Evolutionary conservation across 805 yeast genomes (phyloP).

Genomic region (Clavispora fructus): DNA sequence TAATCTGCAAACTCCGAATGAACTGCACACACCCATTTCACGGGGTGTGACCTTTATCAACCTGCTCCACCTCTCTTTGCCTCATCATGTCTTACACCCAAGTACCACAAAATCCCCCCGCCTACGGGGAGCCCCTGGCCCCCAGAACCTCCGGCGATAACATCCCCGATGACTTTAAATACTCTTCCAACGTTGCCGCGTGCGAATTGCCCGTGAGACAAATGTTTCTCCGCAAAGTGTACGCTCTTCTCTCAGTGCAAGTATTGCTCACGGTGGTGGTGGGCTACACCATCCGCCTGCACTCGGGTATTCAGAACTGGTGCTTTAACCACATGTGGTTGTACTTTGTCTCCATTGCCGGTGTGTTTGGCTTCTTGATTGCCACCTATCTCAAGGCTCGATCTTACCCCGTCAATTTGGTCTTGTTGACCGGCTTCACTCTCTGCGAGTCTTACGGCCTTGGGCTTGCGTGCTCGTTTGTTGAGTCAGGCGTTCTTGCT

Average conservation of each 20-base stretch:
- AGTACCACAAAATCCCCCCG: constrained; percentile 9
- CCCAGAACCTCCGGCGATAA: constrained; percentile 12
- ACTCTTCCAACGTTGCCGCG: constrained; percentile 68
- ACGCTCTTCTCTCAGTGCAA: constrained; percentile 63
- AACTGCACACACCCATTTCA: too few relatives aligned
- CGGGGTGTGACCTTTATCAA: neutral
- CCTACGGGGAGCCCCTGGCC: constrained; percentile 12
- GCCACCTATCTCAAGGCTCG: constrained; percentile 60
- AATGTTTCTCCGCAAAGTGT: constrained; percentile 73
- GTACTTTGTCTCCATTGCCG: constrained; percentile 49
- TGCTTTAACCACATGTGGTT: constrained; percentile 55
- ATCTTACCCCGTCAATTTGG: constrained; percentile 62
- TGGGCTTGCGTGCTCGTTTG: constrained; percentile 60
- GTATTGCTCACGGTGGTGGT: constrained; percentile 55
- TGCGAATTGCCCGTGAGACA: constrained; percentile 75
- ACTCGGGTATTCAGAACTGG: constrained; percentile 46
- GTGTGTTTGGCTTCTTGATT: constrained; percentile 59
- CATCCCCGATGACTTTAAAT: constrained; percentile 67
- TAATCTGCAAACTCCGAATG: too few relatives aligned
- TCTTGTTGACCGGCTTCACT: constrained; percentile 63
- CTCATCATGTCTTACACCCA: constrained; percentile 9
- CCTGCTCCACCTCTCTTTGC: neutral
- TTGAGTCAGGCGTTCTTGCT: constrained; percentile 58
- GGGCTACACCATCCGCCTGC: constrained; percentile 46
- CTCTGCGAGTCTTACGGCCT: constrained; percentile 67